phyloP scores from a whole-genome alignment of 2,329 filamentous ascomycete genomes.

The Fusarium tuaranense region DNA sequence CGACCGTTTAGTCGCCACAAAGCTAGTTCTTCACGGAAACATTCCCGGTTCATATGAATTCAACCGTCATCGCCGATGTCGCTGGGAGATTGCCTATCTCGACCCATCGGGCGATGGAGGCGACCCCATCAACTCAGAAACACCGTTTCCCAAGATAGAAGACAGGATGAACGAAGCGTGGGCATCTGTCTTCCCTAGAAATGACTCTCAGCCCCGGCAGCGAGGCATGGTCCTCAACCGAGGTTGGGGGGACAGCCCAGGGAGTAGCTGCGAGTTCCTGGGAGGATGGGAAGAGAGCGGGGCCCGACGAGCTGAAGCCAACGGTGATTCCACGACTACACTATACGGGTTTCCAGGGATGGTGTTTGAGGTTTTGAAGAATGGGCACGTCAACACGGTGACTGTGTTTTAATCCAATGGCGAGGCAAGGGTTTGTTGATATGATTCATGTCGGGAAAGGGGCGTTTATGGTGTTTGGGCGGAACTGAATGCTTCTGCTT shows the following conservation, averaged over 20 bases:
- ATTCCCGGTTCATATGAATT: slow-evolving; percentile 97
- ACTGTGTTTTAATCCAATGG: slow-evolving; percentile 77
- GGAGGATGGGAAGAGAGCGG: slow-evolving; percentile 87
- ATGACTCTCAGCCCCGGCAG: slow-evolving; percentile 63
- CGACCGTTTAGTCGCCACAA: slow-evolving; percentile 85
- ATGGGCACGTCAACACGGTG: slow-evolving; percentile 87
- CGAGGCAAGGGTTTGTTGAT: neutral
- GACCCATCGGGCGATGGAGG: slow-evolving; percentile 57
- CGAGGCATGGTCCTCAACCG: slow-evolving; percentile 90
- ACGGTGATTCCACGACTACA: slow-evolving; percentile 76
- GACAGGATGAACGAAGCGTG: slow-evolving; percentile 75
- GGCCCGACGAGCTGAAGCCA: slow-evolving; percentile 64
- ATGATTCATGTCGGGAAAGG: neutral
- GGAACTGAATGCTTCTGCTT: slow-evolving; percentile 5
- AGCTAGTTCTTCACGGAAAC: slow-evolving; percentile 94
- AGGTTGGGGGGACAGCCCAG: slow-evolving; percentile 91
- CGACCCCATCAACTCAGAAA: slow-evolving; percentile 76
- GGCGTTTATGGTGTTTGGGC: slow-evolving; percentile 33
- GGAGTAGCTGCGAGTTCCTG: slow-evolving; percentile 87
- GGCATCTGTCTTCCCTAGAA: slow-evolving; percentile 72
- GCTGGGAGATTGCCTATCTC: slow-evolving; percentile 82
- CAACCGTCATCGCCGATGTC: slow-evolving; percentile 89
- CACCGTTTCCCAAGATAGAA: slow-evolving; percentile 80
- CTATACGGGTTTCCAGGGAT: slow-evolving; percentile 94
- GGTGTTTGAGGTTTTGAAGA: slow-evolving; percentile 96